Conservation (phyloP, 1,284 basidiomycete genomes). For the Heterobasidion irregulare region DNA sequence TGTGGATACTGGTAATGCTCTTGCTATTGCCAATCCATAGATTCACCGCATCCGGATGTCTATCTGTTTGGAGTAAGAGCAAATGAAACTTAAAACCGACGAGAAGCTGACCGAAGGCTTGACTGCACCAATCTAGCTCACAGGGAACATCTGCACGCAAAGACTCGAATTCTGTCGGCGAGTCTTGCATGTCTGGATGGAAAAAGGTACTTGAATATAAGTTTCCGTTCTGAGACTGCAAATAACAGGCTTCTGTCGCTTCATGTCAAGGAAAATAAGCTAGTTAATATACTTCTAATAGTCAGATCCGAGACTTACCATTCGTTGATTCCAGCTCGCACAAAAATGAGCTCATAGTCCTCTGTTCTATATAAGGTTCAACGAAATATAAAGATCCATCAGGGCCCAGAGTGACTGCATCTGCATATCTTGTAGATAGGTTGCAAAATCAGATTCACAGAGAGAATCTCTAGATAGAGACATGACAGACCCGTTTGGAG, state of each 20-base stretch:
- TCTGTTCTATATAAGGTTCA: slow-evolving; percentile 64
- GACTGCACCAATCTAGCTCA: slow-evolving; percentile 67
- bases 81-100: background rate
- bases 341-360: slow-evolving; percentile 59
- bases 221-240: slow-evolving; percentile 92
- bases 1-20: slow-evolving; percentile 81
- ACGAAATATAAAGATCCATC: slow-evolving; percentile 64
- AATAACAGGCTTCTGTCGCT: slow-evolving; percentile 49
- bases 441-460: too few relatives aligned
- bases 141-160: slow-evolving; percentile 56
- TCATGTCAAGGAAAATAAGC: background rate
- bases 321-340: slow-evolving; percentile 23
- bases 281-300: background rate
- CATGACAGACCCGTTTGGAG: slow-evolving; percentile 69
- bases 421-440: slow-evolving; percentile 26
- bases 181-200: slow-evolving; percentile 18
- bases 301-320: slow-evolving; percentile 19
- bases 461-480: too few relatives aligned
- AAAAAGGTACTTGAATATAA: slow-evolving; percentile 48
- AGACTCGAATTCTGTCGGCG: slow-evolving; percentile 50
- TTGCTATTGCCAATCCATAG: slow-evolving; percentile 79
- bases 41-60: slow-evolving; percentile 80
- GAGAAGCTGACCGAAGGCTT: slow-evolving; percentile 59
- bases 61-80: slow-evolving; percentile 29
- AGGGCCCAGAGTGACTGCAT: slow-evolving; percentile 56